A percentile compares a stretch with the other conserved stretches of the same genome.
Evolutionary conservation across 495 filamentous ascomycete species (phyloP).

Genomic region (Penicillium fimorum): DNA sequence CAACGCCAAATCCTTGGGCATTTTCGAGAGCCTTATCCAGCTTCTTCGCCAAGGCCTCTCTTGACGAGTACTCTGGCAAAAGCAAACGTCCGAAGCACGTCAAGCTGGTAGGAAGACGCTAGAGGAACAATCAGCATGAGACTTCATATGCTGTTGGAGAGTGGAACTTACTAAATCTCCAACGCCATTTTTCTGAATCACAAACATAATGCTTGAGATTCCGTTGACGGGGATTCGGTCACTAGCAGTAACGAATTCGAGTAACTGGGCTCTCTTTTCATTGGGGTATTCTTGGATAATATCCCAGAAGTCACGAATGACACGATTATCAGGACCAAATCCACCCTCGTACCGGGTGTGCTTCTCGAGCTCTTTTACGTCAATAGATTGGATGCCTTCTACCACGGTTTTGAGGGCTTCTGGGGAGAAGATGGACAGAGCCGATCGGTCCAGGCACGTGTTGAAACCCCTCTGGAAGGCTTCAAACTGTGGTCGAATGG

Average conservation of each 20-base stretch:
- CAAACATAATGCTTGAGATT: slow-evolving; percentile 73
- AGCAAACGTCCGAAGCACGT: slow-evolving; percentile 89
- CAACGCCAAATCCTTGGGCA: slow-evolving; percentile 87
- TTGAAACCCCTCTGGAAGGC: slow-evolving; percentile 84
- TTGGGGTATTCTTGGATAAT: slow-evolving; percentile 64
- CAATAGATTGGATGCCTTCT: slow-evolving; percentile 77
- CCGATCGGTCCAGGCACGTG: slow-evolving; percentile 66
- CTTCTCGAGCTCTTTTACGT: slow-evolving; percentile 65
- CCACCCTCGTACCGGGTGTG: slow-evolving; percentile 74
- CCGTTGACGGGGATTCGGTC: slow-evolving; percentile 88
- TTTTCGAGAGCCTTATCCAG: slow-evolving; percentile 82
- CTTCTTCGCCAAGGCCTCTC: slow-evolving; percentile 68
- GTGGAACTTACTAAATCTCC: slow-evolving; percentile 50
- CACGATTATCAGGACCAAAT: slow-evolving; percentile 63
- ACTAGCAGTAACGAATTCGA: slow-evolving; percentile 94
- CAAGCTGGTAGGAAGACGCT: slow-evolving; percentile 73
- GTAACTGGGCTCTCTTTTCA: slow-evolving; percentile 65
- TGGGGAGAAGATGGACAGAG: slow-evolving; percentile 69
- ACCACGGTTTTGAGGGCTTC: slow-evolving; percentile 70
- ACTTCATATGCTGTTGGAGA: neutral
- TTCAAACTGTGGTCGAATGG: slow-evolving; percentile 70
- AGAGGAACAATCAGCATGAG: slow-evolving; percentile 13
- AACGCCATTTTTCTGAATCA: slow-evolving; percentile 74
- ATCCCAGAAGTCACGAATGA: slow-evolving; percentile 79
- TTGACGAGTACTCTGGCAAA: slow-evolving; percentile 75